Base-by-base conservation (phyloP, 805 yeast genomes). In the Torulaspora maleeae region DNA sequence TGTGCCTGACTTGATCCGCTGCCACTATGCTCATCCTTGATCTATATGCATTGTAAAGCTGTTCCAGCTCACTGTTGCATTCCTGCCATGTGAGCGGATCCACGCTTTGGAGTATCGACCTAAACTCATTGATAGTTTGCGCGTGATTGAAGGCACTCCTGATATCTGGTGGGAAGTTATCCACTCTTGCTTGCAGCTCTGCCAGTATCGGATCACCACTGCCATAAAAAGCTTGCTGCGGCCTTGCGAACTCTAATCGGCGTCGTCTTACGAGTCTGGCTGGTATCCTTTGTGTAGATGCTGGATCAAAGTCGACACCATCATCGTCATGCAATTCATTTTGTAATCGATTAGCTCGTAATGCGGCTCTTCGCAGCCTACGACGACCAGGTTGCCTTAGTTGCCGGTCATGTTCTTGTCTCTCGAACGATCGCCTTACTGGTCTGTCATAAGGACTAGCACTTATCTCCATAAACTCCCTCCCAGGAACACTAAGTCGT, bases 401-500 rank as follows among this genome's bases (percentile, higher is more conserved):
- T 16, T 39, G 47, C 3, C 54, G 51, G 8, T 48, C 25, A 32
- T 38, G 38, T 9, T 48, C 50, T 44, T 52, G 59, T 49, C 54
- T 50, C 36, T 56, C 59, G 43, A 61, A 63, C 1, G 67, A 62
- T 24, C 63, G 52, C 19, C 59, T 46, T 9, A 43, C 44, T 2
- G 66, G 67, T 38, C 49, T 47, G 33, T 61, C 66, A 3, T 44
- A 51, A 17, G 51, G 47, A 4, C 54, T 40, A 3, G 61, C 55
- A 32, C 43, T 43, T 7, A 62, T 51, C 22, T 50, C 45, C 29
- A 62, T 28, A 2, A 52, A 51, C 20, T 52, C 53, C 20, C 63
- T 60, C 19, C 66, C 66, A 1, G 66, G 67, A 5, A 62, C 48
- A 22, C 49, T 53, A 15, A 61, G 39, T 3, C 50, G 44, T 5